Conservation (phyloP, 208 protist genomes). For the Angomonas ambiguus region DNA sequence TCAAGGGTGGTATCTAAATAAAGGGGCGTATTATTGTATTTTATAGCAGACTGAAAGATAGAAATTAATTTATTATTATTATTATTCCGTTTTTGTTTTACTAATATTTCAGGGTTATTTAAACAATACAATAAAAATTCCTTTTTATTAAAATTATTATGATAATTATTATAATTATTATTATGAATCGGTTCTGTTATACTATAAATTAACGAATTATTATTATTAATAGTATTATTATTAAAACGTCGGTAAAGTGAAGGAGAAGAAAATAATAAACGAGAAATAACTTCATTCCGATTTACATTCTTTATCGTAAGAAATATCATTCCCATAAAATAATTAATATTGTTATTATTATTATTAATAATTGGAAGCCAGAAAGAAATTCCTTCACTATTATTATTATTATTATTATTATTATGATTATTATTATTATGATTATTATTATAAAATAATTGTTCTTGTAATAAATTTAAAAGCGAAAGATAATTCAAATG, state of each 20-base stretch:
- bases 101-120: too few species aligned
- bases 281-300: background rate
- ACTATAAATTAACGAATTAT: background rate
- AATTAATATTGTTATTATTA: background rate
- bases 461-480: background rate
- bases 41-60: too few species aligned
- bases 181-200: background rate
- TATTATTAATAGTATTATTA: slow-evolving; percentile 2
- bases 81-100: too few species aligned
- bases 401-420: slow-evolving; percentile 1
- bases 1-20: too few species aligned
- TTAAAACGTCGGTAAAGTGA: background rate
- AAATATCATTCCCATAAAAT: background rate
- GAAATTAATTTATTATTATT: too few species aligned
- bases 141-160: background rate
- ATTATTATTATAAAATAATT: slow-evolving; percentile 4
- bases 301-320: background rate
- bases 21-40: too few species aligned
- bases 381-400: background rate
- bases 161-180: background rate
- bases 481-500: background rate
- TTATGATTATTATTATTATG: too few species aligned
- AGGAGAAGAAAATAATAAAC: background rate
- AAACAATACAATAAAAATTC: too few species aligned
- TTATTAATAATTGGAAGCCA: slow-evolving; percentile 2